Evolutionary conservation across 345 rosid genomes (phyloP), one percentile per base, ranked within the genome.

Genomic region (Eucalyptus regnans): DNA sequence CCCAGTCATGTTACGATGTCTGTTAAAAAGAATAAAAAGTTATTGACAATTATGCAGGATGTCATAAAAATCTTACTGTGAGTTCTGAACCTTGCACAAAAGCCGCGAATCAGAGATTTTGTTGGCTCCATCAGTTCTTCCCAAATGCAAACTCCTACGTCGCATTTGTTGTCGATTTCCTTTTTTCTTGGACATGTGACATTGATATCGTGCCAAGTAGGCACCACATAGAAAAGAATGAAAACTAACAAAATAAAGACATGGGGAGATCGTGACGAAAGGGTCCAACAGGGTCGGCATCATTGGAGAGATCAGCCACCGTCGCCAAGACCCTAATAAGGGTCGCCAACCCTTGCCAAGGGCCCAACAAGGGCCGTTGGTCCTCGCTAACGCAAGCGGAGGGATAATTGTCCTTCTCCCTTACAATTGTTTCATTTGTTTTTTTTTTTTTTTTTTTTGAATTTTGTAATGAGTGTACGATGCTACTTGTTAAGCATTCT

Each of bases 351-450:
- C 71, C 37, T 29, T 29, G 18, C 71, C 9, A 62, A 62, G 18
- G 18, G 17, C 37, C 18, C 3, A 0, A 29, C 18, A 62, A 62
- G 18, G 5, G 7, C 0, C 41, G 2, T 8, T 4, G 12, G 41
- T 15, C 11, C 37, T 64, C 3, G 1, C 37, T n/a, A 4, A 29
- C 0, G 4, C 0, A 7, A 0, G 71, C n/a, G 18, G 20, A n/a
- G 18, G 76, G 20, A n/a, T n/a, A 64, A 64, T 64, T n/a, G 76
- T 64, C 76, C 41, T 64, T 14, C 5, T n/a, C 37, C 11, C 76
- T 64, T 64, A n/a, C 6, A 64, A n/a, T 64, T 20, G 14, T 31
- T 6, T n/a, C 7, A 15, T n/a, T 50, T n/a, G n/a, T 18, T 4
- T 1, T 1, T 13, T 64, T 12, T 15, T 12, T 4, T 62, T 16